Evolutionary conservation across 169 alveolate genomes (phyloP).

Genomic region (Cryptosporidium parvum): DNA sequence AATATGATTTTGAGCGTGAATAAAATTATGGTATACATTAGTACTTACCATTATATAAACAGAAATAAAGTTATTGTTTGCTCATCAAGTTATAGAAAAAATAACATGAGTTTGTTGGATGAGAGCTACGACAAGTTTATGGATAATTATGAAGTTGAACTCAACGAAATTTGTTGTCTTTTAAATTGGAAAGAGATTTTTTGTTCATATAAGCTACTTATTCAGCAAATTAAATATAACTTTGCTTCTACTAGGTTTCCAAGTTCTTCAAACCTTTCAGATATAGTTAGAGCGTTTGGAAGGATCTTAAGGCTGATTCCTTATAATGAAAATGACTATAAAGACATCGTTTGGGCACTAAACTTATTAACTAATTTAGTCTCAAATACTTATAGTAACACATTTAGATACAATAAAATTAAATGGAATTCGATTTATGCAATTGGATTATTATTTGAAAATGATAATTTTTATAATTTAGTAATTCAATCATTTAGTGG

Average conservation of each 20-base stretch:
- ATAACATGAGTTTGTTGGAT: conserved; percentile 6
- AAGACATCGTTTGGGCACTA: conserved; percentile 29
- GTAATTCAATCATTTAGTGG: background rate
- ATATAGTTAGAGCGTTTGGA: conserved; percentile 43
- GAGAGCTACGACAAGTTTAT: background rate
- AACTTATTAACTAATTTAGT: conserved; percentile 6
- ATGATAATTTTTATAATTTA: conserved; percentile 7
- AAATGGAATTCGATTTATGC: conserved; percentile 71
- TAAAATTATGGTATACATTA: conserved; percentile 18
- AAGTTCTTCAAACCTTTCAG: conserved; percentile 10
- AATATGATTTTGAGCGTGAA: conserved; percentile 14
- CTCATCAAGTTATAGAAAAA: conserved; percentile 22
- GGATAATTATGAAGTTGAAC: background rate
- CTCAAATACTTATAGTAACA: background rate
- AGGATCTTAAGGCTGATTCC: conserved; percentile 2
- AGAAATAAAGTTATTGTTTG: conserved; percentile 9
- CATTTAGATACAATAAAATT: conserved; percentile 31
- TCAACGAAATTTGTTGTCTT: conserved; percentile 7
- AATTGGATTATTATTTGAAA: conserved; percentile 33
- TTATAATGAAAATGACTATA: background rate
- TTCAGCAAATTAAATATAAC: background rate
- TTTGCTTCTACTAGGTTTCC: background rate
- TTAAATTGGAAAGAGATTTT: conserved; percentile 19
- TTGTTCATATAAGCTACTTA: conserved; percentile 17
- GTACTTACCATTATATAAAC: conserved; percentile 19